These are phyloP conservation scores for Aquilaria malaccensis DNA, from an alignment of 345 rosid genomes.

Conservation along the genomic window DNA sequence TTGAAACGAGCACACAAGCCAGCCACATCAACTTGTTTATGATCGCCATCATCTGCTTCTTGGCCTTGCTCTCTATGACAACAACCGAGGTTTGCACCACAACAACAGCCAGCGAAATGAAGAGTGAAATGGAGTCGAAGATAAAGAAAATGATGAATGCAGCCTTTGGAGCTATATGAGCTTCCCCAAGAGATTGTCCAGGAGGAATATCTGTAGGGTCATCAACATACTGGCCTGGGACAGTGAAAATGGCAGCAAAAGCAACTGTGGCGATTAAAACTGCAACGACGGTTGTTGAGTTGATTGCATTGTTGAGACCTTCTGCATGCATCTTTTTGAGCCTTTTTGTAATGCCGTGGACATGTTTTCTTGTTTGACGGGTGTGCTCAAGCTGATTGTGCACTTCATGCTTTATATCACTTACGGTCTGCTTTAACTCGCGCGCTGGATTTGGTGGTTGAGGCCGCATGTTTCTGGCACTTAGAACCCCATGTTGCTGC, in stretches of 20 bases:
- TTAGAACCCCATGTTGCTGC: slow-evolving; percentile 59
- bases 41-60: slow-evolving; percentile 92
- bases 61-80: slow-evolving; percentile 84
- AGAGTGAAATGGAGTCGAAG: slow-evolving; percentile 81
- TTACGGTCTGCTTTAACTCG: slow-evolving; percentile 84
- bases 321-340: slow-evolving; percentile 79
- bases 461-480: slow-evolving; percentile 52
- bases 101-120: slow-evolving; percentile 89
- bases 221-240: slow-evolving; percentile 85
- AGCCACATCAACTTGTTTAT: slow-evolving; percentile 96
- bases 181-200: slow-evolving; percentile 66
- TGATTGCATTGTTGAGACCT: slow-evolving; percentile 92
- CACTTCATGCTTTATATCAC: slow-evolving; percentile 93
- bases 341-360: slow-evolving; percentile 84
- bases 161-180: slow-evolving; percentile 54
- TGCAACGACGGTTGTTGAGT: slow-evolving; percentile 91
- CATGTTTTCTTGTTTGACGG: slow-evolving; percentile 73
- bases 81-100: slow-evolving; percentile 95
- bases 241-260: slow-evolving; percentile 87
- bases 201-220: slow-evolving; percentile 26
- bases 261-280: slow-evolving; percentile 93
- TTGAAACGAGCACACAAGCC: slow-evolving; percentile 77
- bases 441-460: slow-evolving; percentile 50
- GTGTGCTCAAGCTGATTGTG: slow-evolving; percentile 89
- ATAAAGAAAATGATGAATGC: slow-evolving; percentile 76